A percentile compares a stretch with the other conserved stretches of the same genome.
Conservation (phyloP, 2,329 filamentous ascomycete genomes). For the Calcarisporium arbuscula region DNA sequence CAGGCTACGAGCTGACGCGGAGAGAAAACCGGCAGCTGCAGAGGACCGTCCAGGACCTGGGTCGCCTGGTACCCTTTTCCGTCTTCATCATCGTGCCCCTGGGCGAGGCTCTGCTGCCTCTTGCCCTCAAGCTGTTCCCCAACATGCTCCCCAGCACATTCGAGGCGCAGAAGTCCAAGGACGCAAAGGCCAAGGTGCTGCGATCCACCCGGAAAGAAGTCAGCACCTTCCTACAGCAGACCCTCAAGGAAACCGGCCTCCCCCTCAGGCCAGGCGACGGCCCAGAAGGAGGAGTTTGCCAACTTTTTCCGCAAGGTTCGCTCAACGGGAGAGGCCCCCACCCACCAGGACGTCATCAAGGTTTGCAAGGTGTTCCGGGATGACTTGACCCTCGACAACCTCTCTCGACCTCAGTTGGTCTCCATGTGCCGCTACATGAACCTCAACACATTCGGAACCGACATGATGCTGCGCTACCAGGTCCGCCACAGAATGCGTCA, state of each 20-base stretch:
- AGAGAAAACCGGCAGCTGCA: conserved; percentile 89
- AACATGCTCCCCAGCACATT: conserved; percentile 97
- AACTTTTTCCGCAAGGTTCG: conserved; percentile 97
- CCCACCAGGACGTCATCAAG: conserved; percentile 87
- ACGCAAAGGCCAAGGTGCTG: conserved; percentile 76
- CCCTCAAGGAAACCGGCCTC: conserved; percentile 86
- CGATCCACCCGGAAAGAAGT: conserved; percentile 89
- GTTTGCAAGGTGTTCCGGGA: conserved; percentile 99
- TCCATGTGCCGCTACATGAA: conserved; percentile 99
- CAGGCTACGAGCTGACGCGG: conserved; percentile 90
- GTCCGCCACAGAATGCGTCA: conserved; percentile 97
- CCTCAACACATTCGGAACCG: conserved; percentile 92
- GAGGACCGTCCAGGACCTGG: conserved; percentile 89
- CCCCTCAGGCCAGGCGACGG: conserved; percentile 76
- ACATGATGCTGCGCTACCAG: conserved; percentile 96
- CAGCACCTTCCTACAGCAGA: conserved; percentile 81
- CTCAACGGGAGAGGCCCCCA: conserved; percentile 84
- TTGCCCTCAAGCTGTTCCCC: conserved; percentile 91
- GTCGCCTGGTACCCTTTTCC: conserved; percentile 88
- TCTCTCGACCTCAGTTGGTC: conserved; percentile 90
- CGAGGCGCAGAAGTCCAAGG: conserved; percentile 84
- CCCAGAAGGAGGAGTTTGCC: conserved; percentile 87
- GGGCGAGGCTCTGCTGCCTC: conserved; percentile 83
- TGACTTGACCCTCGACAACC: conserved; percentile 92
- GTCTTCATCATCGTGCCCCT: conserved; percentile 97